Conservation (phyloP, 148 eudicot genomes). For the Diospyros kaki region DNA sequence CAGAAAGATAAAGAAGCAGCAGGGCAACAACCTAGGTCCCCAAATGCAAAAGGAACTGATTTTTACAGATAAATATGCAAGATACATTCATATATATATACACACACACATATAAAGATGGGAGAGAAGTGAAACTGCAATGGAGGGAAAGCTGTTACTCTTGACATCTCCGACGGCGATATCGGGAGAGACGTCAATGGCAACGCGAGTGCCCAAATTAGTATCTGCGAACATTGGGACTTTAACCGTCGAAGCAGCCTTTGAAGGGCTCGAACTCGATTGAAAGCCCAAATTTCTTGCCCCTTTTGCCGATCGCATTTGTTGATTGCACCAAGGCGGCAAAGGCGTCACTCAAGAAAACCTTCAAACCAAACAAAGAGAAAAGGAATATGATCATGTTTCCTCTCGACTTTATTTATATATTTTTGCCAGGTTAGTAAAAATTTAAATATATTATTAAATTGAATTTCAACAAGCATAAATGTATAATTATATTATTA, state of each 20-base stretch:
- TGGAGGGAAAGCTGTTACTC: slow-evolving; percentile 23
- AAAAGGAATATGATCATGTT: too few relatives aligned
- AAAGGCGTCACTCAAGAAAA: too few relatives aligned
- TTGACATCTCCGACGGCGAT: slow-evolving; percentile 35
- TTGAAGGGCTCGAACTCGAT: background rate
- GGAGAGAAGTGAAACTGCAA: background rate
- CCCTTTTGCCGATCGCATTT: background rate
- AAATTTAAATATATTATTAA: too few relatives aligned
- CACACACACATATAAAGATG: background rate
- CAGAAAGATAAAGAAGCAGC: background rate
- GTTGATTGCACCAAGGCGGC: too few relatives aligned
- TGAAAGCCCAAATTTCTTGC: background rate
- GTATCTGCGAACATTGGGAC: slow-evolving; percentile 48
- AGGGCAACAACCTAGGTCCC: slow-evolving; percentile 9
- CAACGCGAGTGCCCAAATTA: slow-evolving; percentile 56
- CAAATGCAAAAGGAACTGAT: background rate
- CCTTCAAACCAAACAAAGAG: too few relatives aligned
- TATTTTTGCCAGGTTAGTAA: too few relatives aligned
- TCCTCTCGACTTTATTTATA: too few relatives aligned
- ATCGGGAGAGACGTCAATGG: slow-evolving; percentile 31
- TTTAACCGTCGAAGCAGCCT: slow-evolving; percentile 16
- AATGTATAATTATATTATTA: too few relatives aligned
- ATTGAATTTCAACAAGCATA: too few relatives aligned
- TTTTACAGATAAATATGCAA: background rate
- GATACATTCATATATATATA: too few relatives aligned